phyloP scores from a whole-genome alignment of 2,329 filamentous ascomycete genomes.

The Aspergillus alliaceus region DNA sequence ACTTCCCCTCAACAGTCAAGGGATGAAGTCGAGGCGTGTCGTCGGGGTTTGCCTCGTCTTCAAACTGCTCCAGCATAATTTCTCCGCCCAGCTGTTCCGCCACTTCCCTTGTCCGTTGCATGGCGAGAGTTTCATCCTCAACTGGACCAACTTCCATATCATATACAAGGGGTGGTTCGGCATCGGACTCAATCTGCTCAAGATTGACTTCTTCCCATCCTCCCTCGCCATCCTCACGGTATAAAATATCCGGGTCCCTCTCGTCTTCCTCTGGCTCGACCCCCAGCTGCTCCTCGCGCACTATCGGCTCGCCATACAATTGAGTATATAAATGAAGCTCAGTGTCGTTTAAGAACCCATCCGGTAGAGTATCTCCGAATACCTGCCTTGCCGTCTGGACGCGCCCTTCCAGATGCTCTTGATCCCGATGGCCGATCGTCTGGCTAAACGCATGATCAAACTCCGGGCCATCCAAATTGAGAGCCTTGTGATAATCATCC shows the following conservation, averaged over 20 bases:
- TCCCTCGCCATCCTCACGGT: slow-evolving; percentile 39
- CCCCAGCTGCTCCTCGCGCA: slow-evolving; percentile 21
- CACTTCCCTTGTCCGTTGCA: slow-evolving; percentile 38
- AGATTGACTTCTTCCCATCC: slow-evolving; percentile 38
- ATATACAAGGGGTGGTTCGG: slow-evolving; percentile 27
- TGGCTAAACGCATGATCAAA: slow-evolving; percentile 29
- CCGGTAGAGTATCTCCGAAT: slow-evolving; percentile 76
- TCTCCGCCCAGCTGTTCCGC: slow-evolving; percentile 41
- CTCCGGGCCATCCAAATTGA: slow-evolving; percentile 25
- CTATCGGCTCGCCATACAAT: slow-evolving; percentile 73
- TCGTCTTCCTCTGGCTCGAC: slow-evolving; percentile 31
- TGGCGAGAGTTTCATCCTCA: slow-evolving; percentile 30
- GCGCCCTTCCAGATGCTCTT: slow-evolving; percentile 33
- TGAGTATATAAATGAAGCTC: slow-evolving; percentile 77
- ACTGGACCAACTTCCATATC: slow-evolving; percentile 28
- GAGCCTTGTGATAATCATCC: slow-evolving; percentile 25
- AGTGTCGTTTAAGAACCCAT: slow-evolving; percentile 65
- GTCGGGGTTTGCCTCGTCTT: slow-evolving; percentile 39
- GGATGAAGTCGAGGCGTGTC: slow-evolving; percentile 66
- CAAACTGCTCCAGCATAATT: slow-evolving; percentile 45
- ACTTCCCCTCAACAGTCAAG: slow-evolving; percentile 72
- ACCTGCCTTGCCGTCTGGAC: slow-evolving; percentile 71
- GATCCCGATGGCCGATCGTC: slow-evolving; percentile 31
- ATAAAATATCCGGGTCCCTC: slow-evolving; percentile 33
- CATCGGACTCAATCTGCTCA: slow-evolving; percentile 18